Base-by-base conservation (phyloP, 768 basidiomycete species). In the Lepiota brunneoincarnata region DNA sequence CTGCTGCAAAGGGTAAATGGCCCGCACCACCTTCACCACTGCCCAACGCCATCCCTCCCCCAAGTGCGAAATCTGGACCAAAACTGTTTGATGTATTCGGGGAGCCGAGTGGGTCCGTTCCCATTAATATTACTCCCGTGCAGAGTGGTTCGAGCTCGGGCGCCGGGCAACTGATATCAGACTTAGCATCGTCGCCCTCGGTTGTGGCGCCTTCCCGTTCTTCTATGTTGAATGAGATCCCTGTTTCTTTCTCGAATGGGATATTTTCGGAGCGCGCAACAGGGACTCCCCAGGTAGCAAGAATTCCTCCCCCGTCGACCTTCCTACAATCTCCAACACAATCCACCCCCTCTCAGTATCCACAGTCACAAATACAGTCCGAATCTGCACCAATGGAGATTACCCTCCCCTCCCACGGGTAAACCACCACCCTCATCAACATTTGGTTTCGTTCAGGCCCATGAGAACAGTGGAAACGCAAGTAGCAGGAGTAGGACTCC, bases 1-100 rank as follows among this genome's bases (percentile, higher is more conserved):
- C 81, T 6, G 83, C 83, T 6, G 68, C 81, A 2, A 72, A 73
- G 12, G 75, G 75, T n/a, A 68, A 67, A 23, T 80, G 77, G 77
- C 74, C 75, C 7, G 71, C 71, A 34, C 79, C 62, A 20, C 61
- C 62, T 6, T 61, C 63, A 21, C 67, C 64, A 3, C 51, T 66
- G 14, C 73, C 67, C 17, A 52, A 55, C 21, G 49, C 57, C 3
- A 54, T 63, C n/a, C 62, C 66, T 20, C 64, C 65, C 15, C 65
- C 67, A 9, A 57, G 23, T 37, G 21, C 18, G 24, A 21, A 17
- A 20, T 24, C 28, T 41, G 39, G 18, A 28, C 34, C 28, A 18
- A 42, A 54, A 18, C 26, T 54, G 38, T 47, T 54, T 7, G 50
- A 56, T 45, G 23, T 47, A n/a, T 31, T 44, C 5, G 47, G 35